phyloP scores from a whole-genome alignment of 2,329 filamentous ascomycete species.

The Botrytis galanthina region DNA sequence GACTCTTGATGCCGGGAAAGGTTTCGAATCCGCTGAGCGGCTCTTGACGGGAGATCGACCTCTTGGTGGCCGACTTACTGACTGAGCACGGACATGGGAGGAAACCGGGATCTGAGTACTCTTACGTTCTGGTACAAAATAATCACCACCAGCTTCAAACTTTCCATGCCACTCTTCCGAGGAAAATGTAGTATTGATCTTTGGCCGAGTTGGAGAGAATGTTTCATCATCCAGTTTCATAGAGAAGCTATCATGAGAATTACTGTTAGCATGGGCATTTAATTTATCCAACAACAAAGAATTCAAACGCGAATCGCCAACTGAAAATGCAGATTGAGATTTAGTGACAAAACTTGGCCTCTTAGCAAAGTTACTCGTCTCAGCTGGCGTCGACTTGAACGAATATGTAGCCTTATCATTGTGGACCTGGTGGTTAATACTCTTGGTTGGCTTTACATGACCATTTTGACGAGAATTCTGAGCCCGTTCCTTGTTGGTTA shows the following conservation, averaged over 20 bases:
- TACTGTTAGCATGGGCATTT: constrained; percentile 29
- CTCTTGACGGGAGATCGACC: constrained; percentile 37
- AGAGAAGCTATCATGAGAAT: constrained; percentile 38
- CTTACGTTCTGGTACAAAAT: constrained; percentile 34
- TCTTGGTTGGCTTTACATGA: constrained; percentile 4
- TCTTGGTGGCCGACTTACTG: constrained; percentile 31
- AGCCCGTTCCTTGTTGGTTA: constrained; percentile 28
- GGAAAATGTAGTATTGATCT: constrained; percentile 60
- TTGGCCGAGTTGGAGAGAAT: constrained; percentile 41
- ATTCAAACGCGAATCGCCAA: constrained; percentile 16
- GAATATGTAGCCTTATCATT: constrained; percentile 14
- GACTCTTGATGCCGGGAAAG: constrained; percentile 20
- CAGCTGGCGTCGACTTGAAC: constrained; percentile 20
- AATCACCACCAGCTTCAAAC: constrained; percentile 37
- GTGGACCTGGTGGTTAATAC: not conserved
- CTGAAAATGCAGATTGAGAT: constrained; percentile 21
- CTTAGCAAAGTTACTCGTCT: constrained; percentile 26
- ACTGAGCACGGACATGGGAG: constrained; percentile 31
- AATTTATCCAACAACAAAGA: constrained; percentile 21
- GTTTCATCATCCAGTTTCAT: constrained; percentile 47
- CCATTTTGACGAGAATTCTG: constrained; percentile 7
- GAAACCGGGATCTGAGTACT: constrained; percentile 20
- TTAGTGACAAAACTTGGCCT: constrained; percentile 23
- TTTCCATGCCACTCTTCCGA: constrained; percentile 46
- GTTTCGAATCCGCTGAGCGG: constrained; percentile 27